These are phyloP conservation scores for Penicillium alfredii DNA, from an alignment of 495 filamentous ascomycete species.

Conservation along the genomic window DNA sequence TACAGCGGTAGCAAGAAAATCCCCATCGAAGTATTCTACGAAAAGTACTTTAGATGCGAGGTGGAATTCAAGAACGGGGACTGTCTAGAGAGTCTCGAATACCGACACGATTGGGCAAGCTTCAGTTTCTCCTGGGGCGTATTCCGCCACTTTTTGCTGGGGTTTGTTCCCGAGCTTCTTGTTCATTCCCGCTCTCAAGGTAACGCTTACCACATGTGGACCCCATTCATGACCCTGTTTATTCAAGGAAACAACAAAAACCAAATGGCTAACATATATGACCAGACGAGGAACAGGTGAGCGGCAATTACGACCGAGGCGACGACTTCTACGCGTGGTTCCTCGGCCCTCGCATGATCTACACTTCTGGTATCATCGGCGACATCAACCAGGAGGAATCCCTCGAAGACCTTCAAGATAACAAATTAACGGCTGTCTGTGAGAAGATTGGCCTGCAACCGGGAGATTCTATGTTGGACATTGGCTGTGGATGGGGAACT, in stretches of 20 bases:
- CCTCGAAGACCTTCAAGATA: conserved; percentile 82
- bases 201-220: too few relatives aligned
- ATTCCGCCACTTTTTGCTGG: conserved; percentile 65
- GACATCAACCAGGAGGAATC: conserved; percentile 70
- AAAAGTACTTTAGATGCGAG: conserved; percentile 59
- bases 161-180: conserved; percentile 68
- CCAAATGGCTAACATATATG: too few relatives aligned
- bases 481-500: conserved; percentile 85
- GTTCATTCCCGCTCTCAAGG: conserved; percentile 75
- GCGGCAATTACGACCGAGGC: conserved; percentile 80
- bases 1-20: conserved; percentile 59
- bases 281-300: conserved; percentile 86
- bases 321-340: conserved; percentile 90
- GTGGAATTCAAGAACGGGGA: conserved; percentile 65
- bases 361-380: conserved; percentile 76
- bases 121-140: conserved; percentile 69
- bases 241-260: too few relatives aligned
- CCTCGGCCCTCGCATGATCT: conserved; percentile 86
- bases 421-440: conserved; percentile 80
- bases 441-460: conserved; percentile 72
- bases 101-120: conserved; percentile 63
- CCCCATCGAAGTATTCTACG: conserved; percentile 60
- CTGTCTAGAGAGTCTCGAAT: conserved; percentile 54
- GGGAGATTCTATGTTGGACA: conserved; percentile 70
- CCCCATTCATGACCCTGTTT: too few relatives aligned